Evolutionary conservation across 2,329 filamentous ascomycete species (phyloP).

Genomic region (Stagonosporopsis vannaccii): DNA sequence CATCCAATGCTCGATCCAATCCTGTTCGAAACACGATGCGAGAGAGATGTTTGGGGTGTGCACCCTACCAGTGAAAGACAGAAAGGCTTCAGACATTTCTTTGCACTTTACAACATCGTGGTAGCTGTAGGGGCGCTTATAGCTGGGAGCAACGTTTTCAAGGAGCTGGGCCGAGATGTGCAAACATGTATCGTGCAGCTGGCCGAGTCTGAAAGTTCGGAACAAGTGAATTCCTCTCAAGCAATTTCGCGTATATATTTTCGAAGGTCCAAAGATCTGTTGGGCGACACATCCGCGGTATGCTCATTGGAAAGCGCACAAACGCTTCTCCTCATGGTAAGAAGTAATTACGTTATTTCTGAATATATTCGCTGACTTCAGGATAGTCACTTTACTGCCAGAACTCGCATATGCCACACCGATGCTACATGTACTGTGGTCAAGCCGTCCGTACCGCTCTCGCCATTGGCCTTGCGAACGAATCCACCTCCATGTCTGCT

Average conservation of each 20-base stretch:
- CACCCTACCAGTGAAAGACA: neutral
- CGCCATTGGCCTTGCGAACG: neutral
- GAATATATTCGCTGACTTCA: neutral
- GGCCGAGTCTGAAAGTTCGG: neutral
- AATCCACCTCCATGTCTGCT: neutral
- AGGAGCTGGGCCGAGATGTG: neutral
- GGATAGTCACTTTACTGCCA: neutral
- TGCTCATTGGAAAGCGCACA: neutral
- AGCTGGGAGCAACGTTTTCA: neutral
- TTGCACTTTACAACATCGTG: neutral
- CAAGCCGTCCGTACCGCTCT: slow-evolving; percentile 1
- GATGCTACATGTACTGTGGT: slow-evolving; percentile 4
- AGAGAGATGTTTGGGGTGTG: neutral
- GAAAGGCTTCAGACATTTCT: neutral
- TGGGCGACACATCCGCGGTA: neutral
- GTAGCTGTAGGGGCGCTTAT: slow-evolving; percentile 1
- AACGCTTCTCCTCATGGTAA: neutral
- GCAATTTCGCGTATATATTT: neutral
- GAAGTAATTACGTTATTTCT: neutral
- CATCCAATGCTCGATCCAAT: neutral
- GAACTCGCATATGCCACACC: neutral
- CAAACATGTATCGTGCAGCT: neutral
- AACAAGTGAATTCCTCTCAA: neutral
- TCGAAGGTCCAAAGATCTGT: neutral
- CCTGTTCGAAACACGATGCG: neutral